These are phyloP conservation scores for Pyricularia grisea DNA, from an alignment of 2,329 filamentous ascomycete genomes.

Conservation along the genomic window DNA sequence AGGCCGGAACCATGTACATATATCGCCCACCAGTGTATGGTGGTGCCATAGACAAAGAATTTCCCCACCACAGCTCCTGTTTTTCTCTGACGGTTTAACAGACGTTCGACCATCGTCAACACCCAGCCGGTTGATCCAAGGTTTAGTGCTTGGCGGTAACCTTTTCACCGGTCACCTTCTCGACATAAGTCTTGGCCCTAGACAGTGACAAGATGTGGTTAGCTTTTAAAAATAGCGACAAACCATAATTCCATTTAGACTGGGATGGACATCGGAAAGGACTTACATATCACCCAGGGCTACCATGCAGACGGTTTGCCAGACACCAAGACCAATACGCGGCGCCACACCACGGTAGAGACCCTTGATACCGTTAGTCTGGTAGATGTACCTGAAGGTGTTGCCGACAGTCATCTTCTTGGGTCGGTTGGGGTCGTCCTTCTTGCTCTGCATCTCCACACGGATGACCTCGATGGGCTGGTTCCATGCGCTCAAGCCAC, in stretches of 20 bases:
- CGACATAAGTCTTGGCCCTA: conserved; percentile 59
- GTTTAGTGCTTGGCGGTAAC: conserved; percentile 58
- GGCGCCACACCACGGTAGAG: conserved; percentile 93
- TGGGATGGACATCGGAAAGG: neutral
- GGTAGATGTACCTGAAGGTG: conserved; percentile 79
- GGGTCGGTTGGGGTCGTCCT: conserved; percentile 89
- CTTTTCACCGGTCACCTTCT: conserved; percentile 54
- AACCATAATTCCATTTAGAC: neutral
- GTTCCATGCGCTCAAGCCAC: conserved; percentile 96
- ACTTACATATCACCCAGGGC: conserved; percentile 94
- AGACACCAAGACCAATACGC: conserved; percentile 89
- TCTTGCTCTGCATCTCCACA: conserved; percentile 99
- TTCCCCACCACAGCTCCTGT: neutral
- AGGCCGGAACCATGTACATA: neutral
- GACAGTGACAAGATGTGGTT: conserved; percentile 12
- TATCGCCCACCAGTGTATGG: neutral
- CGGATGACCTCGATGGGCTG: conserved; percentile 99
- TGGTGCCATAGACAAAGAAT: neutral
- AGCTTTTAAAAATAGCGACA: conserved; percentile 10
- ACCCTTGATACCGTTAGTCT: conserved; percentile 77
- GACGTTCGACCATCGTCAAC: neutral
- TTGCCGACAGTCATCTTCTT: conserved; percentile 98
- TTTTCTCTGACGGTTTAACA: neutral
- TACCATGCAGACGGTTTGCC: conserved; percentile 99
- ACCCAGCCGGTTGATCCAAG: neutral